A percentile compares a stretch with the other conserved stretches of the same genome.
Evolutionary conservation across 305 asterid genomes (phyloP).

Genomic region (Fraxinus velutina): DNA sequence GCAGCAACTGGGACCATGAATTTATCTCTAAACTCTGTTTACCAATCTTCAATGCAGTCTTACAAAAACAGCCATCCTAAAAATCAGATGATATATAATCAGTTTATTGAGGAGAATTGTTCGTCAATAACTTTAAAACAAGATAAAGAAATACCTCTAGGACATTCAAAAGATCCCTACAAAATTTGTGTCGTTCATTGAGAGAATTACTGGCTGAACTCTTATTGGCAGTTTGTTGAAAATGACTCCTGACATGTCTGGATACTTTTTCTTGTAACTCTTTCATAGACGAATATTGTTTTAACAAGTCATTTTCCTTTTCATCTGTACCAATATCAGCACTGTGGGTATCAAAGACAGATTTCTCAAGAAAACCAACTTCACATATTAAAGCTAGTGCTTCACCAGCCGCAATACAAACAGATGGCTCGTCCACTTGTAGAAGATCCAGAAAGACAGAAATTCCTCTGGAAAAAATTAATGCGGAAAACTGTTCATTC

Average conservation of each 20-base stretch:
- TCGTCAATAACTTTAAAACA: background rate
- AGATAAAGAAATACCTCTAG: slow-evolving; percentile 19
- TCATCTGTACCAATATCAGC: slow-evolving; percentile 6
- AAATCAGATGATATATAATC: background rate
- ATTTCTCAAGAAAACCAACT: slow-evolving; percentile 28
- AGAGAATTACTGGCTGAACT: slow-evolving; percentile 9
- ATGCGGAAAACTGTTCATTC: background rate
- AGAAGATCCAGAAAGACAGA: slow-evolving; percentile 23
- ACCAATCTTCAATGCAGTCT: slow-evolving; percentile 30
- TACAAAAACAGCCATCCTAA: slow-evolving; percentile 25
- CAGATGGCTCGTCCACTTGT: slow-evolving; percentile 26
- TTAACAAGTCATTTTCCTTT: slow-evolving; percentile 16
- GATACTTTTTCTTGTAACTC: slow-evolving; percentile 28
- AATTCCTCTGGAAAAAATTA: slow-evolving; percentile 22
- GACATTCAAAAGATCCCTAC: slow-evolving; percentile 21
- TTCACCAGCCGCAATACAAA: slow-evolving; percentile 26
- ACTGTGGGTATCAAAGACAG: background rate
- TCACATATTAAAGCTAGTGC: slow-evolving; percentile 38
- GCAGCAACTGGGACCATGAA: slow-evolving; percentile 30
- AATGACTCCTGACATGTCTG: slow-evolving; percentile 22
- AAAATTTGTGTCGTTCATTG: slow-evolving; percentile 26
- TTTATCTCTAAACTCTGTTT: slow-evolving; percentile 25
- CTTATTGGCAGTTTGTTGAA: slow-evolving; percentile 17
- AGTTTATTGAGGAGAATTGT: background rate
- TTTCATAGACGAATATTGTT: slow-evolving; percentile 17